Conservation (phyloP, 2,329 filamentous ascomycete genomes). For the Aspergillus amoenus region DNA sequence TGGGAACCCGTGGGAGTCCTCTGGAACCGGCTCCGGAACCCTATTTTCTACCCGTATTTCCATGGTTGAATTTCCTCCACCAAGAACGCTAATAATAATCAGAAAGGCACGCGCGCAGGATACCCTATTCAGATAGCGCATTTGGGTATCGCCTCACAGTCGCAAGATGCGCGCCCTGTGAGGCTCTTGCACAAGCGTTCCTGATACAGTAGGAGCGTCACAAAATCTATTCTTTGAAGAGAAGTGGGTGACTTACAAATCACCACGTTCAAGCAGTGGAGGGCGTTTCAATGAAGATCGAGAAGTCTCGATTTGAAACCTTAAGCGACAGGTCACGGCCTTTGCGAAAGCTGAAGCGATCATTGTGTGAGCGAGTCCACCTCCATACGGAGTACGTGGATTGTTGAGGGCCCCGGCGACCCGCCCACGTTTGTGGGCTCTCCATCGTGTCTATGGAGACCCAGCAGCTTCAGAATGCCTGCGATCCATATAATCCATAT, state of each 20-base stretch:
- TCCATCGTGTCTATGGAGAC: not conserved
- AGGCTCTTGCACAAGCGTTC: conserved; percentile 1
- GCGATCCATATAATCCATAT: not conserved
- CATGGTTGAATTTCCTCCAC: not conserved
- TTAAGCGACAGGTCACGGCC: not conserved
- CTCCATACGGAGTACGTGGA: not conserved
- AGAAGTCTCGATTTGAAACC: not conserved
- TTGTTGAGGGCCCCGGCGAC: not conserved
- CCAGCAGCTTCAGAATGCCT: not conserved
- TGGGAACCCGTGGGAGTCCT: not conserved
- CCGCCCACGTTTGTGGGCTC: not conserved
- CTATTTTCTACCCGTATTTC: not conserved
- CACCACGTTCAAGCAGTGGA: not conserved
- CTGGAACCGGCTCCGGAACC: conserved; percentile 5
- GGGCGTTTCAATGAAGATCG: not conserved
- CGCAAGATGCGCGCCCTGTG: not conserved
- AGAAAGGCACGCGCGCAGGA: not conserved
- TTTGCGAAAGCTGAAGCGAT: not conserved
- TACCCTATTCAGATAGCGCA: not conserved
- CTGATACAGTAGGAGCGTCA: not conserved
- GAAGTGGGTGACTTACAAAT: not conserved
- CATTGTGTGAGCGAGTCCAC: not conserved
- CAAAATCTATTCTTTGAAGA: not conserved
- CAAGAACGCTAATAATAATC: conserved; percentile 1
- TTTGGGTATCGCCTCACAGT: not conserved